Evolutionary conservation across 176 grass and related monocot species (phyloP).

Genomic region (Stipa capillata): DNA sequence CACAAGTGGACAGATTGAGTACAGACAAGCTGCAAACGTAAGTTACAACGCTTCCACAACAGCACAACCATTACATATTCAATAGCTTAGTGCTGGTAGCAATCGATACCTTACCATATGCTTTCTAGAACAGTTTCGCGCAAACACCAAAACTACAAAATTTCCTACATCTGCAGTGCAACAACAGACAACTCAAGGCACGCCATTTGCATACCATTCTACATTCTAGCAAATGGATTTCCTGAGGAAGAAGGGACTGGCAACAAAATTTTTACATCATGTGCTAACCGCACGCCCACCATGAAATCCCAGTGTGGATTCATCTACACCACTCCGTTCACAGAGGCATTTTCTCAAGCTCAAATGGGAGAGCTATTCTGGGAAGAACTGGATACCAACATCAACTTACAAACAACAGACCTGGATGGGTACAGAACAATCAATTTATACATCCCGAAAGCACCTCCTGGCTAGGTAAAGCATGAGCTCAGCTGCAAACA

Average conservation of each 20-base stretch:
- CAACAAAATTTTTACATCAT: constrained; percentile 37
- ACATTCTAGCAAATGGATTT: constrained; percentile 12
- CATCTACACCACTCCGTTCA: constrained; percentile 25
- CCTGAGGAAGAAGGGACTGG: not conserved
- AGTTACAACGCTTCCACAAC: not conserved
- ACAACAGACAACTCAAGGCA: not conserved
- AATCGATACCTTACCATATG: not conserved
- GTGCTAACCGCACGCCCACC: not conserved
- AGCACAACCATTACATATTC: constrained; percentile 12
- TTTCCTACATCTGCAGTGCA: constrained; percentile 9
- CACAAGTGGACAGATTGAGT: not conserved
- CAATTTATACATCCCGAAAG: constrained; percentile 26
- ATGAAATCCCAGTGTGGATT: constrained; percentile 4
- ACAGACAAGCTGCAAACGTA: constrained; percentile 22
- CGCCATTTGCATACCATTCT: not conserved
- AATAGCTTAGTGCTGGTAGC: not conserved
- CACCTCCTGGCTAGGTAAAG: constrained; percentile 20
- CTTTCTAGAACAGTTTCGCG: not conserved
- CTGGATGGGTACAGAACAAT: constrained; percentile 22
- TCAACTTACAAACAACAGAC: constrained; percentile 33
- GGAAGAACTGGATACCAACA: constrained; percentile 3
- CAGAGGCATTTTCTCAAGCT: constrained; percentile 26
- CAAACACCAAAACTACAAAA: constrained; percentile 16
- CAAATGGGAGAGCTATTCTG: constrained; percentile 37
- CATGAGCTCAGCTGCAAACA: constrained; percentile 22